These are phyloP conservation scores for Penicillium odoratum DNA, from an alignment of 495 filamentous ascomycete species.

Conservation along the genomic window DNA sequence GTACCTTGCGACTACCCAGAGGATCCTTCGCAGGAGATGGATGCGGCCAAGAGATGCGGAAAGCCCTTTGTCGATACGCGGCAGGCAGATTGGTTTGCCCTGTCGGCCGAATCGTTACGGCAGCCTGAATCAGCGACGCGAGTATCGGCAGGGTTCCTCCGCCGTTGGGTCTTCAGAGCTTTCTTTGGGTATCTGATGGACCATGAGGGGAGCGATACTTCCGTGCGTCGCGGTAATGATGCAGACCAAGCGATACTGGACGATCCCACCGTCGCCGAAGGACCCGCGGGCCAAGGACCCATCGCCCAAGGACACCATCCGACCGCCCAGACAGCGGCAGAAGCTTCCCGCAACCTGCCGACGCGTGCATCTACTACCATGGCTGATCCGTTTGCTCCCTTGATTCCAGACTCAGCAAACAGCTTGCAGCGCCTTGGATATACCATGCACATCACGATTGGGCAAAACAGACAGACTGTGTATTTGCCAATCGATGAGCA, in stretches of 20 bases:
- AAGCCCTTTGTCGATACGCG: not conserved
- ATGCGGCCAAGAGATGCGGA: not conserved
- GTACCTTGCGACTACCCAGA: not conserved
- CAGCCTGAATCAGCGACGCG: not conserved
- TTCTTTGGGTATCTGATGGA: not conserved
- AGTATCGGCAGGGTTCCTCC: not conserved
- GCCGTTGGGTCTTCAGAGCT: not conserved
- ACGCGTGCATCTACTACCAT: not conserved
- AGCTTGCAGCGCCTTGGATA: not conserved
- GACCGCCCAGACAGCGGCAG: not conserved
- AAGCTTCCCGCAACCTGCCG: not conserved
- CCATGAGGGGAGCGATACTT: not conserved
- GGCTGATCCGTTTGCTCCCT: not conserved
- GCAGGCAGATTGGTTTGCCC: not conserved
- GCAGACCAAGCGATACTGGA: not conserved
- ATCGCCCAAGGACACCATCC: too few relatives aligned
- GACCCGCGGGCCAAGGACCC: too few relatives aligned
- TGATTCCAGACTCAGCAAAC: not conserved
- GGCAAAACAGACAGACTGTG: not conserved
- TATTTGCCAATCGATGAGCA: not conserved
- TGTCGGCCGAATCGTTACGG: not conserved
- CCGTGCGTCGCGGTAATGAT: not conserved
- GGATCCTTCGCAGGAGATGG: not conserved
- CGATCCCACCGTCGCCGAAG: not conserved
- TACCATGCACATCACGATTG: not conserved